phyloP scores from a whole-genome alignment of 495 filamentous ascomycete species.

The Aspergillus coremiiformis region DNA sequence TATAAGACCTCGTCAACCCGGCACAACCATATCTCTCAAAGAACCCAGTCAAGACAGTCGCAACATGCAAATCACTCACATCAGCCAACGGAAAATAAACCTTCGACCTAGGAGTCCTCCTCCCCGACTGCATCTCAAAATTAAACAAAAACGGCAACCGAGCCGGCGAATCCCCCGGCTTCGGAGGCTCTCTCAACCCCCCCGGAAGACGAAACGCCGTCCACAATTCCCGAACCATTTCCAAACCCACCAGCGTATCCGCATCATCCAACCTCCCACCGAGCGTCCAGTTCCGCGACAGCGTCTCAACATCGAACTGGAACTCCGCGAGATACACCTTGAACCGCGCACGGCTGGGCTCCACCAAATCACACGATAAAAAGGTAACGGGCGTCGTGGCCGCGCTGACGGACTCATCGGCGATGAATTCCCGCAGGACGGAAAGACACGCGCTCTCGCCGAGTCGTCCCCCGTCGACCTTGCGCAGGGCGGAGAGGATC shows the following conservation, averaged over 20 bases:
- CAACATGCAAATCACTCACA: neutral
- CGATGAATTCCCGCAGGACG: neutral
- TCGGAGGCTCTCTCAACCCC: neutral
- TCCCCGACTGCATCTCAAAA: neutral
- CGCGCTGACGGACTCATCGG: neutral
- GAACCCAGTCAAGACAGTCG: neutral
- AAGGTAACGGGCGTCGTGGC: neutral
- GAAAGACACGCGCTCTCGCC: neutral
- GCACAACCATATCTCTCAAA: neutral
- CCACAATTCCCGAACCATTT: constrained; percentile 9
- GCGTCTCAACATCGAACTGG: neutral
- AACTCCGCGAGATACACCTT: constrained; percentile 7
- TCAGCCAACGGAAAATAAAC: neutral
- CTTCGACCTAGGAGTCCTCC: neutral
- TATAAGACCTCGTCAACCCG: neutral
- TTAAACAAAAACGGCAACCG: neutral
- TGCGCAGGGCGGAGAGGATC: neutral
- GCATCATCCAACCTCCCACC: neutral
- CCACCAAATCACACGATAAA: constrained; percentile 2
- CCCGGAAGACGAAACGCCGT: neutral
- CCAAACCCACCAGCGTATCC: neutral
- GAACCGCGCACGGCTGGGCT: neutral
- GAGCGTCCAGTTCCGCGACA: neutral
- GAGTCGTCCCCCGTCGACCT: neutral
- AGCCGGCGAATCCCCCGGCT: neutral